Conservation (phyloP, 768 basidiomycete species). For the Pisolithus tinctorius region DNA sequence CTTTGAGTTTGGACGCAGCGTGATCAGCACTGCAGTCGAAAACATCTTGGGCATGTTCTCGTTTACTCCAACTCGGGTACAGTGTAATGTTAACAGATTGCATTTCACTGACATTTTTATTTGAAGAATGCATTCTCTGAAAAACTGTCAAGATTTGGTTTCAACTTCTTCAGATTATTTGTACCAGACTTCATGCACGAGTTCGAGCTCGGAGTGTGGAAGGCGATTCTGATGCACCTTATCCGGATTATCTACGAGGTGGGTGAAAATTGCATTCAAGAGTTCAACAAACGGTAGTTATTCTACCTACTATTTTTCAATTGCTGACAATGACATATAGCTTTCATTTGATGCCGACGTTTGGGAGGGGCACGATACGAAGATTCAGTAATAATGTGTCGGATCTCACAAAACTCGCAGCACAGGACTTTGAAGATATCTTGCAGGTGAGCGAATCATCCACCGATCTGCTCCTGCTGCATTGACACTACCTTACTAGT, state of each 20-base stretch:
- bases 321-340: constrained; percentile 3
- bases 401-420: constrained; percentile 29
- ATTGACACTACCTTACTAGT: no score
- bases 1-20: background rate
- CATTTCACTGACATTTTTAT: background rate
- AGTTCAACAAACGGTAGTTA: constrained; percentile 23
- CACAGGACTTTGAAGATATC: constrained; percentile 33
- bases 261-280: constrained; percentile 8
- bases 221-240: background rate
- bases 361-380: constrained; percentile 26
- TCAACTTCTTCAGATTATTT: constrained; percentile 22
- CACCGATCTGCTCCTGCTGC: no score
- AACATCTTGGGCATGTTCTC: background rate
- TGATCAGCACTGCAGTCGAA: background rate
- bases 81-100: no score
- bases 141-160: constrained; percentile 10
- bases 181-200: constrained; percentile 29
- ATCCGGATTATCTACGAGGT: background rate
- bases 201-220: constrained; percentile 4
- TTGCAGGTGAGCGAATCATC: constrained; percentile 19
- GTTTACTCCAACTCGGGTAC: background rate
- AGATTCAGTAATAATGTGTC: constrained; percentile 28
- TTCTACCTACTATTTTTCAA: background rate
- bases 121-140: constrained; percentile 28
- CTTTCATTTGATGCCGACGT: constrained; percentile 20